Base-by-base conservation (phyloP, 306 rosid genomes). In the Vicia sativa region DNA sequence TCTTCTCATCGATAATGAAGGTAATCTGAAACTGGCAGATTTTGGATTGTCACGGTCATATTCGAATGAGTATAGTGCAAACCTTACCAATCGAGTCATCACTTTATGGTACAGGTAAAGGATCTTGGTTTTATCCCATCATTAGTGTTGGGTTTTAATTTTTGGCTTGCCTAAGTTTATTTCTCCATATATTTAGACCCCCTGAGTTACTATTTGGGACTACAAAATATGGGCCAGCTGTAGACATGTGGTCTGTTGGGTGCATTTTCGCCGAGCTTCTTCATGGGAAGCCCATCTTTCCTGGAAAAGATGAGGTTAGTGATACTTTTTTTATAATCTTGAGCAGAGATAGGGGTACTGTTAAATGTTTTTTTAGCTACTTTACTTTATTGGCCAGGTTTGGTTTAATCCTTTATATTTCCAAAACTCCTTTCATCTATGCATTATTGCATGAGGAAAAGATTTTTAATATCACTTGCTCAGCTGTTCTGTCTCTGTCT, bases 161-260 rank as follows among this genome's bases (percentile, higher is more conserved):
- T 52, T 41, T 73, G 44, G 46, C 16, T 1, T 62, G 52, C 29
- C 38, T 59, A 9, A 71, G 26, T 59, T 14, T 65, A 21, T 74
- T 70, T 79, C 6, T 11, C 75, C 46, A n/a, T 75, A 59, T 80
- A 59, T 68, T 43, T 82, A 88, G 91, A 76, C 95, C 95, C 59
- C 95, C 91, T 2, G 95, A 88, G 67, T 79, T 88, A 77, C 81
- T 88, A 19, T 81, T 88, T 21, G 91, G 91, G 78, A 75, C 91
- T 53, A 88, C 91, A 8, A 85, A 76, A 77, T 88, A 88, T 68
- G 95, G 91, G 41, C 89, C 91, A 19, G 91, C 95, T 44, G 87
- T 88, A 68, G 95, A 88, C 44, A 81, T 88, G 91, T 88, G 95
- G 95, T 88, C 95, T 42, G 95, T 85, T 50, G 95, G 95, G 74